Evolutionary conservation across 2,329 filamentous ascomycete genomes (phyloP).

Genomic region (Ascochyta fabae): DNA sequence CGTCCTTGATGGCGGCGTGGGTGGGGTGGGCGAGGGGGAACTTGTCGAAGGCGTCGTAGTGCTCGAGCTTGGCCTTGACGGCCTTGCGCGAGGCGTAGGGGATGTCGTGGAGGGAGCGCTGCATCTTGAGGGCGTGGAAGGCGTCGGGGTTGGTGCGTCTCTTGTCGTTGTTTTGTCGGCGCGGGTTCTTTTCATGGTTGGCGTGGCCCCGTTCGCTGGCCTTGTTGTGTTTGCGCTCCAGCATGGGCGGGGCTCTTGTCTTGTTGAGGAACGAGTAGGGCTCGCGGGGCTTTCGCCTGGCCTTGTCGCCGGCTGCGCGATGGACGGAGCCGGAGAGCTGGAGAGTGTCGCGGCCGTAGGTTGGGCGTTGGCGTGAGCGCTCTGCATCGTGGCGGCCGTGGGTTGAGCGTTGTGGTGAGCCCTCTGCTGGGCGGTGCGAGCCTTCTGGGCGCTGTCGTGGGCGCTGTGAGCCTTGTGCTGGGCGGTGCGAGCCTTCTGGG

Average conservation of each 20-base stretch:
- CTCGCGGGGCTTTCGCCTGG: constrained; percentile 33
- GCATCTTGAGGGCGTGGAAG: constrained; percentile 93
- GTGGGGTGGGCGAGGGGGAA: constrained; percentile 77
- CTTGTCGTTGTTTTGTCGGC: constrained; percentile 30
- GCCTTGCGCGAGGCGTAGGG: constrained; percentile 73
- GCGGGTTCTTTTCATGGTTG: constrained; percentile 11
- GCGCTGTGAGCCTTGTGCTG: too few species aligned
- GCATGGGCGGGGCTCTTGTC: constrained; percentile 36
- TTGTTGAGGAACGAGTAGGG: constrained; percentile 45
- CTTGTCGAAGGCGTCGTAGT: constrained; percentile 79
- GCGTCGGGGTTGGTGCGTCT: constrained; percentile 53
- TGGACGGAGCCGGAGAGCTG: constrained; percentile 53
- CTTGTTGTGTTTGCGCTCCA: constrained; percentile 24
- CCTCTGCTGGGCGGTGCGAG: too few species aligned
- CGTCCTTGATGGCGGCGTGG: constrained; percentile 76
- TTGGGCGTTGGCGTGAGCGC: constrained; percentile 14
- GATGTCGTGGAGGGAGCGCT: constrained; percentile 76
- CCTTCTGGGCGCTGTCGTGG: background rate
- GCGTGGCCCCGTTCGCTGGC: constrained; percentile 12
- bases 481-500: background rate
- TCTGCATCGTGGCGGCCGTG: constrained; percentile 37
- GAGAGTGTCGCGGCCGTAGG: constrained; percentile 50
- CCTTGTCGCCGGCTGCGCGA: constrained; percentile 28
- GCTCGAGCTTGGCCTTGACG: constrained; percentile 66
- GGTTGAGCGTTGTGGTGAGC: constrained; percentile 7